Evolutionary conservation across 768 basidiomycete species (phyloP).

Genomic region (Zangia roseola): DNA sequence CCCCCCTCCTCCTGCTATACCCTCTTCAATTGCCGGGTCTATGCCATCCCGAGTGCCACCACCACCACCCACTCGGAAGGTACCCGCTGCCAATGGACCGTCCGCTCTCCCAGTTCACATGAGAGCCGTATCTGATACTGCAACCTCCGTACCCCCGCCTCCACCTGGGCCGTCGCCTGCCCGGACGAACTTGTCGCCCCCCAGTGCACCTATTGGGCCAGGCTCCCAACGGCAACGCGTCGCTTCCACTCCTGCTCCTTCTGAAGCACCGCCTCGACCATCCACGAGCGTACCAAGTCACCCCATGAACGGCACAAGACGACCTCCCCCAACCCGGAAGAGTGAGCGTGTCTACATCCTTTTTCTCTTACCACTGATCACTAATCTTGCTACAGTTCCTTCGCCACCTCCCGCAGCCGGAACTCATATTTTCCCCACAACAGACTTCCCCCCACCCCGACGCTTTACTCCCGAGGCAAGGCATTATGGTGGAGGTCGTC

Average conservation of each 20-base stretch:
- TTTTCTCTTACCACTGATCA: neutral
- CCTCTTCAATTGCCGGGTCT: too few relatives aligned
- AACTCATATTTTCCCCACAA: conserved; percentile 69
- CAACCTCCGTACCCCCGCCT: conserved; percentile 34
- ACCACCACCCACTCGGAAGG: conserved; percentile 42
- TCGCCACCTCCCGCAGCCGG: conserved; percentile 64
- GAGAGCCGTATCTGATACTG: conserved; percentile 45
- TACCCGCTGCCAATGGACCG: conserved; percentile 24
- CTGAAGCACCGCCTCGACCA: conserved; percentile 17
- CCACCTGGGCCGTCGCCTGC: conserved; percentile 31
- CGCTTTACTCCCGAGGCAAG: conserved; percentile 50
- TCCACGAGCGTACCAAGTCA: conserved; percentile 14
- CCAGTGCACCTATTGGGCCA: conserved; percentile 14
- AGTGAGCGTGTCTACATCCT: conserved; percentile 37
- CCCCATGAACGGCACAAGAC: conserved; percentile 31
- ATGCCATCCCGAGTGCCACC: too few relatives aligned
- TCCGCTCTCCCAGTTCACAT: conserved; percentile 38
- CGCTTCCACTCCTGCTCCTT: conserved; percentile 23
- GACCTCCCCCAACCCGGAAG: conserved; percentile 42
- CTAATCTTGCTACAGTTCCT: conserved; percentile 40
- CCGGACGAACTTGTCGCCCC: conserved; percentile 22
- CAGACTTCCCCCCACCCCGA: conserved; percentile 77
- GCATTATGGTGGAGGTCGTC: conserved; percentile 64
- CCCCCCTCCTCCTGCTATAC: too few relatives aligned
- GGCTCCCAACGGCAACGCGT: conserved; percentile 24